Percentiles rank a stretch among this genome's conserved stretches.
Conservation (phyloP, 202 grass and related monocot species). For the Carex arenaria region DNA sequence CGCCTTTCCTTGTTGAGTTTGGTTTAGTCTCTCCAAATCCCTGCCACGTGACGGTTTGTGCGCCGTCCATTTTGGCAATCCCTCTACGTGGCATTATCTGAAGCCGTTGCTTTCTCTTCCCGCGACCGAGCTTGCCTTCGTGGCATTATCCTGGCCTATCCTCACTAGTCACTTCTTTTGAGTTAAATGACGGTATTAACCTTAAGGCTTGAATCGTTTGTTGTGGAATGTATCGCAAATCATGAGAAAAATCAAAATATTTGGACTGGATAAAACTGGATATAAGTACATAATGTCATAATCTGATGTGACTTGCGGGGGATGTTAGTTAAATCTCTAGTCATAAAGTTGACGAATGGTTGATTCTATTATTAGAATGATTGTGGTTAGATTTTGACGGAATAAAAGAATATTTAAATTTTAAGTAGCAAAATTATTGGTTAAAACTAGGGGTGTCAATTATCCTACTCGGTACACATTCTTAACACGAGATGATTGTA, state of each 20-base stretch:
- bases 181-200: constrained; percentile 1
- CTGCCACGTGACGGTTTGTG: background rate
- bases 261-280: background rate
- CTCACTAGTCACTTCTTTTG: background rate
- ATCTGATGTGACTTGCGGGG: constrained; percentile 13
- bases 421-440: background rate
- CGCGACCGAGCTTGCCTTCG: background rate
- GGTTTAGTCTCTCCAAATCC: background rate
- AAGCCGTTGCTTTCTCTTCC: background rate
- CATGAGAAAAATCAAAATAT: constrained; percentile 5
- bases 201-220: background rate
- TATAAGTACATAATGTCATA: background rate
- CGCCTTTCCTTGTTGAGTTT: background rate
- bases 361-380: background rate
- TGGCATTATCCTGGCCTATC: background rate
- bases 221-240: background rate
- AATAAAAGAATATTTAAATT: background rate
- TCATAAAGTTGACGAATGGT: constrained; percentile 10
- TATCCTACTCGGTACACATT: no score
- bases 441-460: background rate
- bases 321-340: constrained; percentile 1
- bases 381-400: background rate
- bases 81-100: constrained; percentile 2
- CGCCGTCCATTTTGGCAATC: background rate
- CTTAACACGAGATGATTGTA: no score